Percentiles rank a stretch among this genome's conserved stretches.
phyloP scores from a whole-genome alignment of 495 filamentous ascomycete genomes.

The Lasiosphaeria miniovina region DNA sequence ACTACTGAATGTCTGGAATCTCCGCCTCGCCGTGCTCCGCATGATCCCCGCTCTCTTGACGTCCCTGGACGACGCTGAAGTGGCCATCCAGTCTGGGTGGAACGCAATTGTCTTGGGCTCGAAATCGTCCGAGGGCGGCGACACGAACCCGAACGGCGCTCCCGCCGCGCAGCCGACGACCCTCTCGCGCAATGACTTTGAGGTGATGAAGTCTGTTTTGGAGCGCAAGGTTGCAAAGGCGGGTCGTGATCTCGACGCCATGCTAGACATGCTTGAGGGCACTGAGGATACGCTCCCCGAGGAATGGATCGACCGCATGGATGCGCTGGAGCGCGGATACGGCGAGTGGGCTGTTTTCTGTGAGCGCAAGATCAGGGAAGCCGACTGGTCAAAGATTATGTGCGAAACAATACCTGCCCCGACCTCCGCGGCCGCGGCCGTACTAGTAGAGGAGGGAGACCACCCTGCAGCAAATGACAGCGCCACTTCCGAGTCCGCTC shows the following conservation, averaged over 20 bases:
- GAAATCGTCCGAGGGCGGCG: not conserved
- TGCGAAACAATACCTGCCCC: slow-evolving; percentile 6
- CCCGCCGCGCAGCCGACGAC: slow-evolving; percentile 9
- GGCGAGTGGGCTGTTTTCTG: slow-evolving; percentile 63
- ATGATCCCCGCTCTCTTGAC: slow-evolving; percentile 65
- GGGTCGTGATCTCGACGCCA: slow-evolving; percentile 71
- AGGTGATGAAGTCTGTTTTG: slow-evolving; percentile 60
- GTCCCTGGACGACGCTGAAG: slow-evolving; percentile 62
- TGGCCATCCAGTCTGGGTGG: slow-evolving; percentile 62
- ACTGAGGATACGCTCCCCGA: slow-evolving; percentile 80
- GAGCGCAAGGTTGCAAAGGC: slow-evolving; percentile 65
- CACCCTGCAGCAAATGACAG: not conserved
- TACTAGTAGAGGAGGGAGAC: not conserved
- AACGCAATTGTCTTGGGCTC: slow-evolving; percentile 46
- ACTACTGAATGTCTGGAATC: slow-evolving; percentile 70
- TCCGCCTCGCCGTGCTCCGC: slow-evolving; percentile 69
- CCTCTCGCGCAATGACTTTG: slow-evolving; percentile 52
- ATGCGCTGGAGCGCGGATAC: slow-evolving; percentile 76
- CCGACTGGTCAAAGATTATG: slow-evolving; percentile 26
- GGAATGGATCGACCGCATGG: slow-evolving; percentile 80
- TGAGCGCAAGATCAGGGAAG: slow-evolving; percentile 38
- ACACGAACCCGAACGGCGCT: slow-evolving; percentile 11
- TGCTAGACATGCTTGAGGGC: slow-evolving; percentile 83
- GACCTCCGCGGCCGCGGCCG: not conserved
- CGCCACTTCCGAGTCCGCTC: not conserved